These are phyloP conservation scores for Neofusicoccum sp. DNA, from an alignment of 2,329 filamentous ascomycete species.

Conservation along the genomic window DNA sequence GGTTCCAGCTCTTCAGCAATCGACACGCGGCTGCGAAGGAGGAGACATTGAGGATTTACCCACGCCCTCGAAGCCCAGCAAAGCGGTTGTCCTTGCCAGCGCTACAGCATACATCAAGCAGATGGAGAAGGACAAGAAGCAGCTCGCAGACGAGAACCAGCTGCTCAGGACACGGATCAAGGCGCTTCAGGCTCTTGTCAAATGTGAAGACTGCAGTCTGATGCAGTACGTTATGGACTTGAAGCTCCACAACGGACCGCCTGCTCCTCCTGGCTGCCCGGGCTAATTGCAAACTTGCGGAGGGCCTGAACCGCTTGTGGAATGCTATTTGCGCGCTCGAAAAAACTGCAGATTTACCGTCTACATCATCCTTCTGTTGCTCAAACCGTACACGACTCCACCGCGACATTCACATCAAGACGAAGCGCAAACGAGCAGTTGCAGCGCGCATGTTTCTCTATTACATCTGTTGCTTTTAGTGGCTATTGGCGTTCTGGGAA, in stretches of 20 bases:
- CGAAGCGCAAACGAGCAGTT: constrained; percentile 3
- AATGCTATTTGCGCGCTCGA: constrained; percentile 1
- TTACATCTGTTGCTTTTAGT: not conserved
- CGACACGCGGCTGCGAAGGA: constrained; percentile 29
- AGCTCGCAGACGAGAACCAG: constrained; percentile 39
- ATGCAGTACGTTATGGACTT: constrained; percentile 45
- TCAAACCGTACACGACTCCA: not conserved
- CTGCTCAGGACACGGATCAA: constrained; percentile 40
- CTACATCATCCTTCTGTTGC: not conserved
- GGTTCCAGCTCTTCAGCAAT: constrained; percentile 41
- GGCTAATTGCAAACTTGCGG: not conserved
- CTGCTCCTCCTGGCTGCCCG: constrained; percentile 1
- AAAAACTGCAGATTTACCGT: not conserved
- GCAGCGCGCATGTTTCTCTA: constrained; percentile 2
- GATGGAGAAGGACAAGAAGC: constrained; percentile 43
- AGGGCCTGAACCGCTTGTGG: not conserved
- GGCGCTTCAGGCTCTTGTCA: constrained; percentile 45
- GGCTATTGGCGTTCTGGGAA: constrained; percentile 4
- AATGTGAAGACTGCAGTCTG: constrained; percentile 47
- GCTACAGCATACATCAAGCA: constrained; percentile 49
- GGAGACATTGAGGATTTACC: constrained; percentile 45
- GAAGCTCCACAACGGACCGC: constrained; percentile 24
- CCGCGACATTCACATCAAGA: constrained; percentile 4
- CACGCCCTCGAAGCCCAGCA: constrained; percentile 42
- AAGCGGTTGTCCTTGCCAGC: constrained; percentile 47